Percentiles rank a stretch among this genome's conserved stretches.
Evolutionary conservation across 352 stramenopile species (phyloP).

Genomic region (Pythium utonaiense): DNA sequence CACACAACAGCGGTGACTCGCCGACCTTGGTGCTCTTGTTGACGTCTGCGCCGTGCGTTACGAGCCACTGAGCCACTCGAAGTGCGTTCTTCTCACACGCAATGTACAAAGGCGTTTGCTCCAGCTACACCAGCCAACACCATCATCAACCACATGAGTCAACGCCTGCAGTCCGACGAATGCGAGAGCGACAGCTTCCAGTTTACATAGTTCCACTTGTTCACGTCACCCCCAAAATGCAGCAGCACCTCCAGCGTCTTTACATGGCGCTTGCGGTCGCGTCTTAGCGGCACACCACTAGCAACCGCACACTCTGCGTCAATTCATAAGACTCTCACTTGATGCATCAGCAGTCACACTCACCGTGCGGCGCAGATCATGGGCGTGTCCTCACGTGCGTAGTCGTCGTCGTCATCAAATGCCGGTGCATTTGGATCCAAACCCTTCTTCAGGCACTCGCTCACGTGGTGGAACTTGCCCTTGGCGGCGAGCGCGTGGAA

Average conservation of each 20-base stretch:
- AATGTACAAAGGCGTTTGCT: constrained; percentile 55
- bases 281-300: constrained; percentile 4
- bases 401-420: constrained; percentile 39
- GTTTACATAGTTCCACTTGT: constrained; percentile 45
- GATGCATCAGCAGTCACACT: not conserved
- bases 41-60: constrained; percentile 47
- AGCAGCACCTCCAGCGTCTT: constrained; percentile 54
- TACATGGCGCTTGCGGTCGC: constrained; percentile 39
- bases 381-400: constrained; percentile 45
- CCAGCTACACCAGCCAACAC: constrained; percentile 26
- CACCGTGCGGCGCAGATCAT: constrained; percentile 63
- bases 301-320: too few species aligned
- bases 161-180: too few species aligned
- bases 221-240: constrained; percentile 49
- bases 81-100: constrained; percentile 48
- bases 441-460: constrained; percentile 46
- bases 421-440: constrained; percentile 52
- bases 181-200: not conserved
- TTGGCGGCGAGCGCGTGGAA: constrained; percentile 46
- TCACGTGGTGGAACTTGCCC: constrained; percentile 38
- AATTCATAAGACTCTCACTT: not conserved
- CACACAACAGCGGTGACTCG: constrained; percentile 49
- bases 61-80: constrained; percentile 39
- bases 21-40: constrained; percentile 57
- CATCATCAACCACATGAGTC: too few species aligned